Evolutionary conservation across 2,329 filamentous ascomycete genomes (phyloP), one percentile per base, ranked within the genome.

Genomic region (Atkinsonella texensis): DNA sequence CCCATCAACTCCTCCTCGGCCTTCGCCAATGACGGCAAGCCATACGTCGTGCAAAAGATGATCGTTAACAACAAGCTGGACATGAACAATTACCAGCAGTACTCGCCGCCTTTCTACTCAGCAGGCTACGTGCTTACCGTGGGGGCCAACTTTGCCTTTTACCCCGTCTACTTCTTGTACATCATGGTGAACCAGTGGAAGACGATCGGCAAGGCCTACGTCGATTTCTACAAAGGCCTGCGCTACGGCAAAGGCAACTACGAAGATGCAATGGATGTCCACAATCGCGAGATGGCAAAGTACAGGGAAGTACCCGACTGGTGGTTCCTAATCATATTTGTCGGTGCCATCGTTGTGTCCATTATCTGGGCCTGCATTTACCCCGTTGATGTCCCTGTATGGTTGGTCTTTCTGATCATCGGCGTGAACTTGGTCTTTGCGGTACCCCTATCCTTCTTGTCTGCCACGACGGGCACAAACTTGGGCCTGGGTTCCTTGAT

Each of bases 241-340:
- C 62, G 66, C 13, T 55, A 70, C 54, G 65, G 68, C 12, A 68
- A 65, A 48, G 63, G 65, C 40, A 71, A 70, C 57, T 72, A 70
- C 53, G 68, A 68, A 5, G 67, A 64, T 17, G 62, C 65, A 42
- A 68, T 65, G 59, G 71, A 74, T 54, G 61, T 70, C 2, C 70
- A 73, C 58, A 69, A 57, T 52, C 59, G 60, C 8, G 56, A 67
- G 5, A 74, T 74, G 71, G 54, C 63, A 11, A 63, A 63, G 38
- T 74, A 72, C 53, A 59, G 59, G 1, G 71, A 74, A 50, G 70
- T 73, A 2, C 71, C 71, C 1, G 70, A 73, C 56, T 74, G 70
- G 71, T 74, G 71, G 71, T 73, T 72, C 57, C 56, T 73, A 6
- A 33, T 66, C 35, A 70, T 73, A 42, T 62, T 72, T 4, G 53